Base-by-base conservation (phyloP, 2,329 filamentous ascomycete genomes). In the Akanthomyces dipterigenus region DNA sequence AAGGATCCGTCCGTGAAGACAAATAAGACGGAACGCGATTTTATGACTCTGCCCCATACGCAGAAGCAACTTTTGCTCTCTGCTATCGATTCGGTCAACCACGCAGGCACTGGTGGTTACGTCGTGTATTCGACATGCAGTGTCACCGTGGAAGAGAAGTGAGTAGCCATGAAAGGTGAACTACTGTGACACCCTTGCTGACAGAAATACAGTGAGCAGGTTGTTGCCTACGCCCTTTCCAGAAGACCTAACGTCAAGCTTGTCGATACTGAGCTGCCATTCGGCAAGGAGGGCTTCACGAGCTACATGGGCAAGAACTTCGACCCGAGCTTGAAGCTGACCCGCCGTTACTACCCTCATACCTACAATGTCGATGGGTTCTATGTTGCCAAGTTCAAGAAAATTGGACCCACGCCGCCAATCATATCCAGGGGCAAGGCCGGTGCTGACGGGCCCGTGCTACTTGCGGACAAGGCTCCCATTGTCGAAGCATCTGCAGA, bases 1-100 rank as follows among this genome's bases (percentile, higher is more conserved):
- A 99, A 99, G 79, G 95, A 99, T 76, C 86, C 93, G 36, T 91
- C 89, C 66, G 92, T 99, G 68, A 99, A 99, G 83, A 98, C 93
- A 26, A 98, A 97, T 81, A 98, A 98, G 82, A 96, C 90, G 12
- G 91, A 96, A 72, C 88, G 88, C 66, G 95, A 99, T 75, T 99
- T 99, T 79, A 85, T 97, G 75, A 86, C 89, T 70, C 85, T 99
- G 57, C 93, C 95, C 0, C 95, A 99, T 75, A 84, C 91, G 63
- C 95, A 99, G 76, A 97, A 97, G 76, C 93, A 98, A 77, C 83
- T 99, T 61, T 80, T 99, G 14, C 84, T 99, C 31, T 86, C 92
- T 8, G 95, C 95, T 54, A 96, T 99, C 65, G 95, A 99, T 78
- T 96, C 91, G 0, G 91, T 96, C 18, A 92, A 97, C 73, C 93